These are phyloP conservation scores for Claviceps citrina DNA, from an alignment of 2,329 filamentous ascomycete species.

Conservation along the genomic window DNA sequence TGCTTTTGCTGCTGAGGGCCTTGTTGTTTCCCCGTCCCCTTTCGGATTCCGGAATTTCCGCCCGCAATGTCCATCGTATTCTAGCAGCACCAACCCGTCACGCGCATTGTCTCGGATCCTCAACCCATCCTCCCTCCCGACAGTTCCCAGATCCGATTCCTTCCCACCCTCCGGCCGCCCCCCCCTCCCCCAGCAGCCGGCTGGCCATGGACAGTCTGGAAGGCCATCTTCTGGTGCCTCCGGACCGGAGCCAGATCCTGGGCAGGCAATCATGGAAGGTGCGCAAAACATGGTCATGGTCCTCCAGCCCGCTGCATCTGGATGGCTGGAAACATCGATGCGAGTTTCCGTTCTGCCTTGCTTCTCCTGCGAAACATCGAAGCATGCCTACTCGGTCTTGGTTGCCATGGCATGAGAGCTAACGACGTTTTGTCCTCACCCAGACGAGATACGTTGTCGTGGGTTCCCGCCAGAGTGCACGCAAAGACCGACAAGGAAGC, in stretches of 20 bases:
- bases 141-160: no score
- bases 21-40: neutral
- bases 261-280: constrained; percentile 39
- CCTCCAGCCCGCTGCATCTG: neutral
- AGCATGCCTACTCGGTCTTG: neutral
- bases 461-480: constrained; percentile 21
- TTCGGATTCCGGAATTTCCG: no score
- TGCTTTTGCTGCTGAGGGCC: neutral
- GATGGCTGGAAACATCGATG: neutral
- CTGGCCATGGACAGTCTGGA: constrained; percentile 25
- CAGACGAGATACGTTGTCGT: constrained; percentile 46
- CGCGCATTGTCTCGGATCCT: neutral
- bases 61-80: neutral
- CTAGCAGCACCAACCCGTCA: neutral
- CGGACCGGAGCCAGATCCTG: constrained; percentile 35
- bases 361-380: neutral
- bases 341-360: neutral
- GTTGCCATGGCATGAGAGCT: constrained; percentile 2
- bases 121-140: no score
- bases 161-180: no score
- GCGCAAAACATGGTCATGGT: constrained; percentile 12
- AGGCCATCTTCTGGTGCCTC: constrained; percentile 33
- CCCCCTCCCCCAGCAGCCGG: neutral
- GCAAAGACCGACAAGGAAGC: constrained; percentile 22
- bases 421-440: constrained; percentile 2